These are phyloP conservation scores for Scopulariopsis brevicaulis DNA, from an alignment of 2,329 filamentous ascomycete species.

Conservation along the genomic window DNA sequence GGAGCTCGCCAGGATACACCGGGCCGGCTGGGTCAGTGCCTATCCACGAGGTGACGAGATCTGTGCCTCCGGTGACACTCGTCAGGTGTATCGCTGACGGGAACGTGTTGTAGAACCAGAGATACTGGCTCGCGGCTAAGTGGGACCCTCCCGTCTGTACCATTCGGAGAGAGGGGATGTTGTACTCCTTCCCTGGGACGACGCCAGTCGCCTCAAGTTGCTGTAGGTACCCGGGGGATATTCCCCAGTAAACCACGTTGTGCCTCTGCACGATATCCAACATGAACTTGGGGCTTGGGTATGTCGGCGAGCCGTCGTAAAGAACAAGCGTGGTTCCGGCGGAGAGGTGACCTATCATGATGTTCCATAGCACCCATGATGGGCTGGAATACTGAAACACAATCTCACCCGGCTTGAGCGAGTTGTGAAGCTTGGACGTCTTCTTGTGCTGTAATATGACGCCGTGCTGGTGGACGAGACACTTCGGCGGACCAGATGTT, in stretches of 20 bases:
- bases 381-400: neutral
- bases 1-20: constrained; percentile 30
- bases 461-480: neutral
- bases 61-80: constrained; percentile 26
- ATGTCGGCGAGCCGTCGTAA: neutral
- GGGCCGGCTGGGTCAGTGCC: constrained; percentile 16
- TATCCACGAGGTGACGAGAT: constrained; percentile 27
- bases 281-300: neutral
- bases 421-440: neutral
- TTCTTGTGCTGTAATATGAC: neutral
- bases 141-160: neutral
- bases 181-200: neutral
- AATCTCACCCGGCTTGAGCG: neutral
- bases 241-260: neutral
- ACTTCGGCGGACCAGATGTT: neutral
- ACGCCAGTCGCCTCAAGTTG: neutral
- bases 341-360: neutral
- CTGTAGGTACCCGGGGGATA: neutral
- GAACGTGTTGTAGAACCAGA: neutral
- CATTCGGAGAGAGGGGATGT: neutral
- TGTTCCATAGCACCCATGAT: neutral
- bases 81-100: neutral
- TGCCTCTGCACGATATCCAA: neutral
- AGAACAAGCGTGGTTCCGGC: neutral
- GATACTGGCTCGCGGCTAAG: neutral